Conservation (phyloP, 2,329 filamentous ascomycete genomes). For the Botrytis fragariae region DNA sequence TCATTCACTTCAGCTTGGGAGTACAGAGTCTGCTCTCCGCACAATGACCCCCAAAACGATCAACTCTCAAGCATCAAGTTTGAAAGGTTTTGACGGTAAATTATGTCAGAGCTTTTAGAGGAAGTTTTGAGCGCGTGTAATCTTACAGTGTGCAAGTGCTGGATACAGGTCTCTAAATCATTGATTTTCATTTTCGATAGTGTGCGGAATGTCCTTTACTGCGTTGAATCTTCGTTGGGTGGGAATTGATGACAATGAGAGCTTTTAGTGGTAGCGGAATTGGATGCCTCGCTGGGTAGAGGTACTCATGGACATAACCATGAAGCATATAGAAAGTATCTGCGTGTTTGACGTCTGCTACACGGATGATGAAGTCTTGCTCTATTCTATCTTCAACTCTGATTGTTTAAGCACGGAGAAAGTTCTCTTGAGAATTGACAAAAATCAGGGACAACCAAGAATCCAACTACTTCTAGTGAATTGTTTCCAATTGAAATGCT, state of each 20-base stretch:
- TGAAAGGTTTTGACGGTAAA: rapidly evolving
- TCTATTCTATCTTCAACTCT: rapidly evolving
- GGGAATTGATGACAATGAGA: not conserved
- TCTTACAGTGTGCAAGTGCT: not conserved
- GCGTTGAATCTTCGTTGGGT: no score
- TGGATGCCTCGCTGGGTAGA: not conserved
- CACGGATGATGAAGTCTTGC: not conserved
- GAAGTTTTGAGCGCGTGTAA: rapidly evolving
- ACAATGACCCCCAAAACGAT: not conserved
- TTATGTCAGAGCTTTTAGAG: not conserved
- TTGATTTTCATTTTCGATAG: not conserved
- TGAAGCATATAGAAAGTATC: no score
- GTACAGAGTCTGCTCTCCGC: not conserved
- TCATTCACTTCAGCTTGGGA: not conserved
- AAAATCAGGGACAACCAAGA: not conserved
- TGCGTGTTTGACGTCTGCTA: not conserved
- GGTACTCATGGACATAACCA: rapidly evolving
- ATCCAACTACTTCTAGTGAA: not conserved
- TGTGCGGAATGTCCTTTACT: not conserved
- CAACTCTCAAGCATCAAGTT: not conserved
- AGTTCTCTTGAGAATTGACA: not conserved
- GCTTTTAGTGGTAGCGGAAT: not conserved
- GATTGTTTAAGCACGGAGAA: not conserved
- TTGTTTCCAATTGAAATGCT: rapidly evolving
- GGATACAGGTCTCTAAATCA: not conserved